phyloP scores from a whole-genome alignment of 1,284 basidiomycete species.

The Malassezia equina region DNA sequence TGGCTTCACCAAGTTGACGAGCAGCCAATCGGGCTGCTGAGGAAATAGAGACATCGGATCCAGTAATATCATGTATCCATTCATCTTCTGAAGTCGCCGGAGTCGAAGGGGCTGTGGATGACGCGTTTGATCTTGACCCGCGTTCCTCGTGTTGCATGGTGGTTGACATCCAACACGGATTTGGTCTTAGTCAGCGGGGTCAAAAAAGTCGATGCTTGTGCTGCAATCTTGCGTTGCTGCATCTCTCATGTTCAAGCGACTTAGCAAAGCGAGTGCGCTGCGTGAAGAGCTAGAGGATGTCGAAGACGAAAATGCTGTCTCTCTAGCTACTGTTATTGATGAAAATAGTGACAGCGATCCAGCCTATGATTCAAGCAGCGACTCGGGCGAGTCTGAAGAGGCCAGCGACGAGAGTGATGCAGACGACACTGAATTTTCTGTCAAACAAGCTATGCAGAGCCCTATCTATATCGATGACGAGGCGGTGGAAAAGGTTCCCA shows the following conservation, averaged over 20 bases:
- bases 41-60: background rate
- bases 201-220: background rate
- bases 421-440: constrained; percentile 9
- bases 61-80: background rate
- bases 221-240: background rate
- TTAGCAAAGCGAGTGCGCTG: constrained; percentile 8
- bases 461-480: constrained; percentile 16
- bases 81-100: background rate
- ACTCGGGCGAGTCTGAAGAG: background rate
- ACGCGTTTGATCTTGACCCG: background rate
- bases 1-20: background rate
- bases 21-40: background rate
- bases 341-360: constrained; percentile 12
- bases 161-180: background rate
- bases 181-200: constrained; percentile 9
- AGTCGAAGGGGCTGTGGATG: background rate
- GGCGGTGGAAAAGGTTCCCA: background rate
- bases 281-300: background rate
- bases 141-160: constrained; percentile 1
- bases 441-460: constrained; percentile 3
- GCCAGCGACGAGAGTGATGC: constrained; percentile 8
- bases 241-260: constrained; percentile 15
- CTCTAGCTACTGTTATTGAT: constrained; percentile 4
- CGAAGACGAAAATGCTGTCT: background rate
- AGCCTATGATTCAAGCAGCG: background rate